Conservation (phyloP, 1,284 basidiomycete species). For the Flammula alnicola region DNA sequence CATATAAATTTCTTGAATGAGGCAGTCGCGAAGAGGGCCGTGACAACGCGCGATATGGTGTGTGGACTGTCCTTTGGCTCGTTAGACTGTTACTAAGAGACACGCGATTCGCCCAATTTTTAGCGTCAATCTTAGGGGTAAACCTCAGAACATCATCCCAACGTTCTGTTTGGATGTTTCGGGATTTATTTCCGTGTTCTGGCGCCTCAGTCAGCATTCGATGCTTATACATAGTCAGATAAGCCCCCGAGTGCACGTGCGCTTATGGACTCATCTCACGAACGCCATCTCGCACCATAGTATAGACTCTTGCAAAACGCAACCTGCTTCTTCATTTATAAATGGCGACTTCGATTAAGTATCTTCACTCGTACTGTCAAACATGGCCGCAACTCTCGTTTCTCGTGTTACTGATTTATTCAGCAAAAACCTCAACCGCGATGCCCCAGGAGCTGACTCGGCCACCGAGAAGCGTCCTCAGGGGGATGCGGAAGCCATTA, state of each 20-base stretch:
- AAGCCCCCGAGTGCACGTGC: slow-evolving; percentile 12
- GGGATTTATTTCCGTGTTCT: no score
- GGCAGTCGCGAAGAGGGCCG: no score
- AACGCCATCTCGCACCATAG: slow-evolving; percentile 24
- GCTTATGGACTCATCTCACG: slow-evolving; percentile 9
- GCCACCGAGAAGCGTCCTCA: slow-evolving; percentile 1
- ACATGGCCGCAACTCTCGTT: slow-evolving; percentile 20
- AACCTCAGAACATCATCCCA: no score
- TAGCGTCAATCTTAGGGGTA: no score
- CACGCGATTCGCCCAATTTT: no score
- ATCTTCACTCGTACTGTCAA: background rate
- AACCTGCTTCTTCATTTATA: background rate
- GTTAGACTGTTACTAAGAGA: no score
- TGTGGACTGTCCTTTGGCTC: no score
- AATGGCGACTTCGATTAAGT: background rate
- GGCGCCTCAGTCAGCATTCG: no score
- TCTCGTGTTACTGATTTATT: slow-evolving; percentile 20
- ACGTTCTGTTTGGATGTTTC: no score
- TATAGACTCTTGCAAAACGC: slow-evolving; percentile 16
- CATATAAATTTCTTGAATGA: no score
- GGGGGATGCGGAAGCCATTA: background rate
- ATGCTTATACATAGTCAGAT: no score
- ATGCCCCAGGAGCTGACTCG: background rate
- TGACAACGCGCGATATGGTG: no score
- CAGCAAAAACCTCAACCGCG: slow-evolving; percentile 9